Evolutionary conservation across 164 flowering plant species (phyloP).

Genomic region (Chloranthus sessilifolius): DNA sequence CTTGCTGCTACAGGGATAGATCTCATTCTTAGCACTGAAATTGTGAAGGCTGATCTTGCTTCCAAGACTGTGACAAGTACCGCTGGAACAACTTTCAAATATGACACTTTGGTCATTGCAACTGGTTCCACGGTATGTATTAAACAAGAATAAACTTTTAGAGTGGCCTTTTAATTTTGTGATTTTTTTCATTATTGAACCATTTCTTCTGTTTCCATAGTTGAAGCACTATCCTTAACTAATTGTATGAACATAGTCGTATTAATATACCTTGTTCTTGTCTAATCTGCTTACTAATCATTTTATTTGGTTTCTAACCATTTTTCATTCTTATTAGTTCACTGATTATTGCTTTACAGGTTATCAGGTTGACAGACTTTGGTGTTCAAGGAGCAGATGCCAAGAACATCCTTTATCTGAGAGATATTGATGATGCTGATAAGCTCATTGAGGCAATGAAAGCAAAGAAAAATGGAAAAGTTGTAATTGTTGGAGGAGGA

Average conservation of each 20-base stretch:
- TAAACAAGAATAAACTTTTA: background rate
- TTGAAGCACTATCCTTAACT: too few relatives aligned
- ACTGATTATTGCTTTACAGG: slow-evolving; percentile 35
- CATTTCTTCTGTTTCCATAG: too few relatives aligned
- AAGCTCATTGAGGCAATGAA: slow-evolving; percentile 72
- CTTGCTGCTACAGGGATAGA: slow-evolving; percentile 63
- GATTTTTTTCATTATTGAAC: background rate
- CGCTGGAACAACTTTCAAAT: slow-evolving; percentile 63
- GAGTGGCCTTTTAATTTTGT: background rate
- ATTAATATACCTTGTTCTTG: too few relatives aligned
- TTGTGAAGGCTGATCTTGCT: slow-evolving; percentile 87
- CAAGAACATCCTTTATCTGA: slow-evolving; percentile 81
- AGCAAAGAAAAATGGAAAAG: slow-evolving; percentile 77
- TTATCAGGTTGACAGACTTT: slow-evolving; percentile 78
- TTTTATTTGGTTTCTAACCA: background rate
- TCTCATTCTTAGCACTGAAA: slow-evolving; percentile 79
- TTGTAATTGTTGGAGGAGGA: slow-evolving; percentile 94
- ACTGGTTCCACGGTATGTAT: slow-evolving; percentile 40
- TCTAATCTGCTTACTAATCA: too few relatives aligned
- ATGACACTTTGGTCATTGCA: slow-evolving; percentile 26
- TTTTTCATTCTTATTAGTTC: background rate
- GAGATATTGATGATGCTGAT: slow-evolving; percentile 96
- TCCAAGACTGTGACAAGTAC: slow-evolving; percentile 69
- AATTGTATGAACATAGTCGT: too few relatives aligned
- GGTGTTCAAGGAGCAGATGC: slow-evolving; percentile 92